Evolutionary conservation across 208 protist genomes (phyloP).

Genomic region (Herpetomonas tarakana): DNA sequence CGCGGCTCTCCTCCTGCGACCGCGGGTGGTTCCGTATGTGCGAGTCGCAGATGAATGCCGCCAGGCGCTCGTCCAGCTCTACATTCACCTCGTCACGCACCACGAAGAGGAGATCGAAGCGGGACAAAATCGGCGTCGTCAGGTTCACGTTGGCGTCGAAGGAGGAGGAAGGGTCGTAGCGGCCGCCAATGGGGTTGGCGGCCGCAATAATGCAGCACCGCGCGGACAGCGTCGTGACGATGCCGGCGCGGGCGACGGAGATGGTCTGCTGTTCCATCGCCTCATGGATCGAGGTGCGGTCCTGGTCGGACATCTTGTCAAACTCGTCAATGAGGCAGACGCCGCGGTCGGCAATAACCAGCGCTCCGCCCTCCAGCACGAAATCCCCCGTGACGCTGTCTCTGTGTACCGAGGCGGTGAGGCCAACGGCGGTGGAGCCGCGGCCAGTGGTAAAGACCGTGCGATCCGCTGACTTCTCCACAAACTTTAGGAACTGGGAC

Average conservation of each 20-base stretch:
- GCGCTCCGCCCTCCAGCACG: conserved; percentile 99
- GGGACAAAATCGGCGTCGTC: conserved; percentile 99
- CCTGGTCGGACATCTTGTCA: conserved; percentile 99
- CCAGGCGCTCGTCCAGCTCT: conserved; percentile 94
- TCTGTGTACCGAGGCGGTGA: conserved; percentile 98
- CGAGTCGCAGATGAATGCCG: conserved; percentile 95
- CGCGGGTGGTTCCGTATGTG: conserved; percentile 93
- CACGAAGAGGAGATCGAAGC: conserved; percentile 95
- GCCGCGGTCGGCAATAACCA: conserved; percentile 99
- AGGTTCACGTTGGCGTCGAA: conserved; percentile 98
- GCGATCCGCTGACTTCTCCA: conserved; percentile 98
- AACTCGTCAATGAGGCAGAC: conserved; percentile 99
- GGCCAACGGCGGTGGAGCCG: conserved; percentile 97
- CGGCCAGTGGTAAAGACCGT: conserved; percentile 99
- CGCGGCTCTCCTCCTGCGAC: conserved; percentile 60
- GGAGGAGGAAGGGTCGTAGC: conserved; percentile 95
- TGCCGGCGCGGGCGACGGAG: conserved; percentile 99
- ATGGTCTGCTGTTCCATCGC: conserved; percentile 99
- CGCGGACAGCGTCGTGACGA: conserved; percentile 98
- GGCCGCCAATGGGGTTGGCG: conserved; percentile 97
- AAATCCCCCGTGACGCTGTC: conserved; percentile 98
- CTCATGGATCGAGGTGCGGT: conserved; percentile 98
- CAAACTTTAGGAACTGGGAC: conserved; percentile 98
- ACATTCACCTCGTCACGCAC: conserved; percentile 97
- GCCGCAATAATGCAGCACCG: conserved; percentile 98